Evolutionary conservation across 345 rosid species (phyloP).

Genomic region (Aquilaria sinensis): DNA sequence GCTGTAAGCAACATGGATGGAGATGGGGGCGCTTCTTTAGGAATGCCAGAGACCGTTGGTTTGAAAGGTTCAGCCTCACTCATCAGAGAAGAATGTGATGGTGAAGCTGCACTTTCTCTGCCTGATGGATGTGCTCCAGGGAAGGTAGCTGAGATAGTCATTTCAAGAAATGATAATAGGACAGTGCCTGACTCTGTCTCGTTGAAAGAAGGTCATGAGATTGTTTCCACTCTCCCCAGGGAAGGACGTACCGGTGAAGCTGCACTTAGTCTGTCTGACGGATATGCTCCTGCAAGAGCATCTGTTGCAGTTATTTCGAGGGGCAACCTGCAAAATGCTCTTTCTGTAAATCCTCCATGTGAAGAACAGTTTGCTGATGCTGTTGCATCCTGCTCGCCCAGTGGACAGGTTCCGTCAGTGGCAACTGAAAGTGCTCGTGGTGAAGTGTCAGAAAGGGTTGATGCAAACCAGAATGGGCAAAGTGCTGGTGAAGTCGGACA

Average conservation of each 20-base stretch:
- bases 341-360: slow-evolving; percentile 12
- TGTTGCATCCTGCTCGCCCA: slow-evolving; percentile 12
- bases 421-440: slow-evolving; percentile 16
- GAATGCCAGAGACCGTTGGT: slow-evolving; percentile 11
- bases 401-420: slow-evolving; percentile 18
- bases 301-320: slow-evolving; percentile 17
- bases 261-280: slow-evolving; percentile 10
- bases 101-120: slow-evolving; percentile 9
- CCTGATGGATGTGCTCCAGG: slow-evolving; percentile 4
- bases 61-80: slow-evolving; percentile 7
- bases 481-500: slow-evolving; percentile 4
- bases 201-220: slow-evolving; percentile 9
- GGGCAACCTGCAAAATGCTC: slow-evolving; percentile 14
- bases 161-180: slow-evolving; percentile 13
- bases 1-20: background rate
- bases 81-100: slow-evolving; percentile 18
- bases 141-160: slow-evolving; percentile 12
- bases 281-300: slow-evolving; percentile 13
- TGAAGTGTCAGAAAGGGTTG: slow-evolving; percentile 8
- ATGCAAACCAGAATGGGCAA: slow-evolving; percentile 10
- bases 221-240: no score
- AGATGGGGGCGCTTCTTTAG: slow-evolving; percentile 1
- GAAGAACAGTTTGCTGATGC: slow-evolving; percentile 13
- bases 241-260: no score
- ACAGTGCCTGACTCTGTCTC: slow-evolving; percentile 9